phyloP scores from a whole-genome alignment of 345 rosid species.

The Nasturtium officinale region DNA sequence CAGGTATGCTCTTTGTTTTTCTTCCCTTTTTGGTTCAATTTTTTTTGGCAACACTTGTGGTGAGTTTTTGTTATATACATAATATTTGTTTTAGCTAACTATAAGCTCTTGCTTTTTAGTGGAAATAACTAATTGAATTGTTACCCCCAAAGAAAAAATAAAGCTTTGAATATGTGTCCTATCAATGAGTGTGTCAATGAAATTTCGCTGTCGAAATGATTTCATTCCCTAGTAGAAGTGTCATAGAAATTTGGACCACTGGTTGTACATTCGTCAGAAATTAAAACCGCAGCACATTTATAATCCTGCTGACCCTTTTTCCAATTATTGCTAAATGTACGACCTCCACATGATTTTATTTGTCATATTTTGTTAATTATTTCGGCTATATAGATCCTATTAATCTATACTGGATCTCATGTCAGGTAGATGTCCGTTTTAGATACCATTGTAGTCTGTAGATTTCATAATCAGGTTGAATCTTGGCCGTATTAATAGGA shows the following conservation, averaged over 20 bases:
- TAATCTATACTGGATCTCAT: conserved; percentile 9
- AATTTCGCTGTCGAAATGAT: conserved; percentile 43
- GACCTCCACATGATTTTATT: conserved; percentile 41
- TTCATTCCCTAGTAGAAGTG: conserved; percentile 46
- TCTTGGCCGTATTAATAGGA: conserved; percentile 13
- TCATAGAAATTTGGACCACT: conserved; percentile 54
- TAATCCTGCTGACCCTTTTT: conserved; percentile 39
- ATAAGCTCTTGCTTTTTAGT: not conserved
- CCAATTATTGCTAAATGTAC: conserved; percentile 45
- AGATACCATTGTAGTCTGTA: not conserved
- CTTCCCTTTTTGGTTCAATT: conserved; percentile 13
- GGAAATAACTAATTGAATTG: conserved; percentile 5
- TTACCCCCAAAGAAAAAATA: not conserved
- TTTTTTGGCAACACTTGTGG: conserved; percentile 41
- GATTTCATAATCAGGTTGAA: conserved; percentile 1
- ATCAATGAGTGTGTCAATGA: conserved; percentile 40
- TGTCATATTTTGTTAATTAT: conserved; percentile 10
- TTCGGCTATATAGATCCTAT: not conserved
- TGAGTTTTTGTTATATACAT: conserved; percentile 31
- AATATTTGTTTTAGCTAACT: conserved; percentile 23
- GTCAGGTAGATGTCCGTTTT: conserved; percentile 24
- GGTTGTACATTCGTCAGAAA: conserved; percentile 44
- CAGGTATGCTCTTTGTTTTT: conserved; percentile 35
- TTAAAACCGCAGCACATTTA: conserved; percentile 43
- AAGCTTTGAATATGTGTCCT: conserved; percentile 5